These are phyloP conservation scores for Aureobasidium sp. DNA, from an alignment of 2,329 filamentous ascomycete species.

Conservation along the genomic window DNA sequence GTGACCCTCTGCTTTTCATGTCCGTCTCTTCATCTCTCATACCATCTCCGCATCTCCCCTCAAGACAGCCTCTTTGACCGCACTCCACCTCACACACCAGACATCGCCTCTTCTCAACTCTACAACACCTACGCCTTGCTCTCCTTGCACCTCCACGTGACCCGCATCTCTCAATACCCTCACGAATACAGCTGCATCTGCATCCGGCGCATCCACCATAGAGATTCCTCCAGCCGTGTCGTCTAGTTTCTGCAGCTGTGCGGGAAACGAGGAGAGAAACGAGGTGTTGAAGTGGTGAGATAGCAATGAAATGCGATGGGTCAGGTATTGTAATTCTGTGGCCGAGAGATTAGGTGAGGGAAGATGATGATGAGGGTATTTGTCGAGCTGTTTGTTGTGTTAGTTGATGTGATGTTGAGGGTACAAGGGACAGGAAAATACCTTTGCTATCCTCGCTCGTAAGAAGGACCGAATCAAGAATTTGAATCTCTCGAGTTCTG, in stretches of 20 bases:
- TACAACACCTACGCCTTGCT: constrained; percentile 40
- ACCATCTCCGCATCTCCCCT: constrained; percentile 65
- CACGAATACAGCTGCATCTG: constrained; percentile 76
- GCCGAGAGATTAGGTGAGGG: constrained; percentile 49
- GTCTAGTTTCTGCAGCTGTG: constrained; percentile 72
- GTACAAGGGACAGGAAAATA: constrained; percentile 25
- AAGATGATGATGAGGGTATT: constrained; percentile 66
- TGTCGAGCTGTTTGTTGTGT: constrained; percentile 55
- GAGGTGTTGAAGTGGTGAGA: constrained; percentile 77
- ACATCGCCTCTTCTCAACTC: constrained; percentile 44
- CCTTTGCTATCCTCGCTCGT: constrained; percentile 79
- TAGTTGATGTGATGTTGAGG: not conserved
- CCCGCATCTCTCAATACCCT: constrained; percentile 57
- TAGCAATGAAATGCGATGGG: constrained; percentile 74
- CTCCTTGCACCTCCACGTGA: constrained; percentile 51
- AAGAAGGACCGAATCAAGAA: constrained; percentile 80
- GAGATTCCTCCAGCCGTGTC: constrained; percentile 81
- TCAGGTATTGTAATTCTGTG: constrained; percentile 74
- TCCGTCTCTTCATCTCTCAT: constrained; percentile 18
- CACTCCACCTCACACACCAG: constrained; percentile 52
- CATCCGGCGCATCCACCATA: constrained; percentile 86
- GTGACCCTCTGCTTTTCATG: not conserved
- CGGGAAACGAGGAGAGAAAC: constrained; percentile 76
- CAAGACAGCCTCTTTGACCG: constrained; percentile 53
- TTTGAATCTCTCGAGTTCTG: constrained; percentile 89